phyloP scores from a whole-genome alignment of 2,329 filamentous ascomycete species.

The Aspergillus hiratsukae region DNA sequence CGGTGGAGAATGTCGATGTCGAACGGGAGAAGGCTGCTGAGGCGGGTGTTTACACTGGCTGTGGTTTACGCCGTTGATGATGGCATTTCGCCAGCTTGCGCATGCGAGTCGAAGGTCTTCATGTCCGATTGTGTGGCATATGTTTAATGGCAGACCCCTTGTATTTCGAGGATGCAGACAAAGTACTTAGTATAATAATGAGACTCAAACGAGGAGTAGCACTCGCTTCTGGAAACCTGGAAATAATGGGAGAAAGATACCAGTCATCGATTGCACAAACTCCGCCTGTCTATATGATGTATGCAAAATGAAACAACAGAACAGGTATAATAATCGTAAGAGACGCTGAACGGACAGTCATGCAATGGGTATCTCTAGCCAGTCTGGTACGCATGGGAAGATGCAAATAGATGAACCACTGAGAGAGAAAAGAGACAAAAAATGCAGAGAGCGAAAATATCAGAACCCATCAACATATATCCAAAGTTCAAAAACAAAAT shows the following conservation, averaged over 20 bases:
- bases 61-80: no score
- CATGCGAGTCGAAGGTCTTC: no score
- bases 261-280: not conserved
- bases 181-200: not conserved
- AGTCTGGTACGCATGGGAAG: conserved; percentile 8
- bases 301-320: not conserved
- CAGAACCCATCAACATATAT: not conserved
- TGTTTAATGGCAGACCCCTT: no score
- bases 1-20: not conserved
- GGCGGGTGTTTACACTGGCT: not conserved
- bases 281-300: conserved; percentile 1
- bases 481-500: not conserved
- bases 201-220: not conserved
- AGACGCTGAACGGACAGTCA: conserved; percentile 1
- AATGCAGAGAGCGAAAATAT: not conserved
- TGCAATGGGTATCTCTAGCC: conserved; percentile 8
- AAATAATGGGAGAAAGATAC: not conserved
- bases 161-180: not conserved
- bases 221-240: not conserved
- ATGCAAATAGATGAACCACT: not conserved
- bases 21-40: not conserved
- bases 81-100: no score
- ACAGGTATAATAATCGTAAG: not conserved
- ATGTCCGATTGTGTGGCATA: no score
- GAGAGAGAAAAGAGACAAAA: not conserved